Evolutionary conservation across 2,329 filamentous ascomycete species (phyloP).

Genomic region (Colletotrichum incanum): DNA sequence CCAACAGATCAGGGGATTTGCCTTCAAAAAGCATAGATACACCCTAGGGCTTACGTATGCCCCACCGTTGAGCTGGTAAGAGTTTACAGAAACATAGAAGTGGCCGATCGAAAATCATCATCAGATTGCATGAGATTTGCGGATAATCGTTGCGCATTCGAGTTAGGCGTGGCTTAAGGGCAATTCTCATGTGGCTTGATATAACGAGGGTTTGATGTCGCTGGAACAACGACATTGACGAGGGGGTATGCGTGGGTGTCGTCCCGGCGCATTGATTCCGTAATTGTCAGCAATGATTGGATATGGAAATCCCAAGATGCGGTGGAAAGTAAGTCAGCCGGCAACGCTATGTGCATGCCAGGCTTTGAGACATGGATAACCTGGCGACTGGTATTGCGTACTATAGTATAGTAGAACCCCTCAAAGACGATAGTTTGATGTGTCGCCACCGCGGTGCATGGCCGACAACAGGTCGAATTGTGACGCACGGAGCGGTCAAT

Average conservation of each 20-base stretch:
- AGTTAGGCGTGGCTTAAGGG: slow-evolving; percentile 30
- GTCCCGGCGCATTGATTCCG: not conserved
- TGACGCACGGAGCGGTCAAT: not conserved
- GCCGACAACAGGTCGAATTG: not conserved
- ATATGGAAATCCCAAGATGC: not conserved
- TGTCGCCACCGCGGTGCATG: slow-evolving; percentile 16
- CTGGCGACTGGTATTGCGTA: not conserved
- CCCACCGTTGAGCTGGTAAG: not conserved
- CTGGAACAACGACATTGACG: not conserved
- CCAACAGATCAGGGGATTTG: slow-evolving; percentile 23
- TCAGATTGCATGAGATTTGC: slow-evolving; percentile 33
- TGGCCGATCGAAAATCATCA: slow-evolving; percentile 12
- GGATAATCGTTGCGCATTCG: slow-evolving; percentile 15
- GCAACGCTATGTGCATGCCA: not conserved
- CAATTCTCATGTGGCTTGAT: slow-evolving; percentile 21
- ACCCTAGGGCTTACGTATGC: slow-evolving; percentile 6
- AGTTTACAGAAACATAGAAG: slow-evolving; percentile 12
- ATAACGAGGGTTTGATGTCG: not conserved
- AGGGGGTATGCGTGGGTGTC: not conserved
- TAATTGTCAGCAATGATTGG: not conserved
- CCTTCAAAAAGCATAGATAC: not conserved
- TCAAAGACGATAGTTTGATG: not conserved
- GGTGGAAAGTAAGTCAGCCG: too few relatives aligned
- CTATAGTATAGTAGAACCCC: not conserved
- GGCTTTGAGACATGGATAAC: not conserved